Percentiles rank a stretch among this genome's conserved stretches.
Conservation (phyloP, 23 red algal species). For the Gracilaria gracilis region DNA sequence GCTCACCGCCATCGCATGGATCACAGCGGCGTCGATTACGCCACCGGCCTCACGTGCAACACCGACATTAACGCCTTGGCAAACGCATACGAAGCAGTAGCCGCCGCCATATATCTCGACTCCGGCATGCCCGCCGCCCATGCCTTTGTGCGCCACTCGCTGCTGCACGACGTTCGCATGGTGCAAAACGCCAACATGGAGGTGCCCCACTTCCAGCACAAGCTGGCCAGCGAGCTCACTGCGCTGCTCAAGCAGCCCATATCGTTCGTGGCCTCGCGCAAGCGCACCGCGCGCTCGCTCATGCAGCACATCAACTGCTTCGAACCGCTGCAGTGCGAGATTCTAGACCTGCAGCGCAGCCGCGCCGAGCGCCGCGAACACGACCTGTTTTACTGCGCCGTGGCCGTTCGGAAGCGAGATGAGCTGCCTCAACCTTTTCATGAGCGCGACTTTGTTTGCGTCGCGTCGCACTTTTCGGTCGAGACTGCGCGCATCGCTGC, state of each 20-base stretch:
- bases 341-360: constrained; percentile 21
- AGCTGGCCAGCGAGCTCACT: background rate
- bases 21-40: constrained; percentile 24
- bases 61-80: constrained; percentile 53
- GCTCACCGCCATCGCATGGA: constrained; percentile 26
- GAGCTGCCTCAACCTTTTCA: background rate
- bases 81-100: constrained; percentile 44
- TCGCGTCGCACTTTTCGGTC: constrained; percentile 59
- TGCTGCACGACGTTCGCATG: background rate
- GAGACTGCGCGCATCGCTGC: constrained; percentile 54
- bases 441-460: constrained; percentile 11
- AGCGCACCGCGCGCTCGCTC: background rate
- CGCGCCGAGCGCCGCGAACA: background rate
- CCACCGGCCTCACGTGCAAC: constrained; percentile 34
- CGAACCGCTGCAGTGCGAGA: constrained; percentile 27
- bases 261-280: background rate
- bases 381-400: constrained; percentile 12
- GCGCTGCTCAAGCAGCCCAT: constrained; percentile 9
- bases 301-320: constrained; percentile 1
- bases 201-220: constrained; percentile 10
- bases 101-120: constrained; percentile 41
- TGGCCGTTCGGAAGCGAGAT: constrained; percentile 4
- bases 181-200: constrained; percentile 32
- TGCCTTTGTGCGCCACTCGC: constrained; percentile 4
- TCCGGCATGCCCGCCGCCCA: background rate